These are phyloP conservation scores for Zygosaccharomyces bisporus DNA, from an alignment of 805 yeast species.

Conservation along the genomic window DNA sequence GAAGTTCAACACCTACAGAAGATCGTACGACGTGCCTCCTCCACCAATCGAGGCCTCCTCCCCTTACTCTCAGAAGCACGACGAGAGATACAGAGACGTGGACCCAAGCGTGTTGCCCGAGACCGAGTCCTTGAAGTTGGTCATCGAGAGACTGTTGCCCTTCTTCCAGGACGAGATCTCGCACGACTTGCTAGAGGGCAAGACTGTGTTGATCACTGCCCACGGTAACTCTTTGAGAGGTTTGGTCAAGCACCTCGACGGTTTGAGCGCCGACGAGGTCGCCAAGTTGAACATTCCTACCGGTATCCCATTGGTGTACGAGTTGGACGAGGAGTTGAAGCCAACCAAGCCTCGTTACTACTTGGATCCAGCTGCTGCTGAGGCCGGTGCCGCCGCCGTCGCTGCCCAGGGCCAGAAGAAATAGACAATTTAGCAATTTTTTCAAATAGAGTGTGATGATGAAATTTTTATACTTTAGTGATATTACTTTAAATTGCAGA, in stretches of 20 bases:
- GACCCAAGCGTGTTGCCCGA: slow-evolving; percentile 87
- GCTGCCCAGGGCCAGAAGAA: slow-evolving; percentile 94
- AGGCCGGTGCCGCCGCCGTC: slow-evolving; percentile 99
- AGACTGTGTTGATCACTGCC: slow-evolving; percentile 91
- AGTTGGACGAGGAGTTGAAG: slow-evolving; percentile 78
- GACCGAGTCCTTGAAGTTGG: slow-evolving; percentile 91
- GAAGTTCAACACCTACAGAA: slow-evolving; percentile 95
- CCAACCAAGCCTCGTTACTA: slow-evolving; percentile 93
- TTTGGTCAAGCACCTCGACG: slow-evolving; percentile 91
- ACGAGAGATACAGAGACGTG: slow-evolving; percentile 76
- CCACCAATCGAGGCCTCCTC: slow-evolving; percentile 77
- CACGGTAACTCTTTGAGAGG: slow-evolving; percentile 99
- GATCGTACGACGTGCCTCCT: slow-evolving; percentile 96
- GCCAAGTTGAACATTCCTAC: slow-evolving; percentile 96
- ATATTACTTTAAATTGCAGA: too few relatives aligned
- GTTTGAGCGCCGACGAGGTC: slow-evolving; percentile 86
- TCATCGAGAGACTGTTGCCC: slow-evolving; percentile 93
- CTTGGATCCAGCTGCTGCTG: slow-evolving; percentile 99
- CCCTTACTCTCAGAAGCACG: slow-evolving; percentile 80
- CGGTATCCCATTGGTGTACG: slow-evolving; percentile 97
- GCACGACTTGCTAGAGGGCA: slow-evolving; percentile 75
- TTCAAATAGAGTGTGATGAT: not conserved
- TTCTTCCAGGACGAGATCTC: slow-evolving; percentile 94
- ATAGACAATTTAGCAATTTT: slow-evolving; percentile 22
- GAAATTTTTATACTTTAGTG: not conserved